Percentiles rank a stretch among this genome's conserved stretches.
These are phyloP conservation scores for Earliella scabrosa DNA, from an alignment of 1,284 basidiomycete species.

Conservation along the genomic window DNA sequence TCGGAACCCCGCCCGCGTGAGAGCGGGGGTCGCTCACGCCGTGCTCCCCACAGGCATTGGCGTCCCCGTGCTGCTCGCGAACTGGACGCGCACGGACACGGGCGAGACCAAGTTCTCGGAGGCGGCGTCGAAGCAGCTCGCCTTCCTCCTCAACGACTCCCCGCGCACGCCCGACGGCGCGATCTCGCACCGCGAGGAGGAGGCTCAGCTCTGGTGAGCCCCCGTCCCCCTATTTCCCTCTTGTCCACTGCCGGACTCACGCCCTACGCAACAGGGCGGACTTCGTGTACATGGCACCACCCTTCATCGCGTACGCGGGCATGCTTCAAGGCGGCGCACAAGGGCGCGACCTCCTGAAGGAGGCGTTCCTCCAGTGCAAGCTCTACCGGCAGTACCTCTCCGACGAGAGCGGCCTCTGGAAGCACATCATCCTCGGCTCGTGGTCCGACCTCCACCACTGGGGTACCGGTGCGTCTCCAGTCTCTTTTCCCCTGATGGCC, in stretches of 20 bases:
- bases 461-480: constrained; percentile 47
- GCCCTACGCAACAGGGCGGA: constrained; percentile 62
- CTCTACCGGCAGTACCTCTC: constrained; percentile 61
- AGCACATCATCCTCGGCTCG: constrained; percentile 52
- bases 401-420: constrained; percentile 53
- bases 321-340: constrained; percentile 45
- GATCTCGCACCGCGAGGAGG: constrained; percentile 62
- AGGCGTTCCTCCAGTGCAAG: constrained; percentile 68
- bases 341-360: constrained; percentile 52
- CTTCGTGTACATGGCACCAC: constrained; percentile 76
- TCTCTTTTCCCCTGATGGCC: too few relatives aligned
- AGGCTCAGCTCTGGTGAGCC: constrained; percentile 58
- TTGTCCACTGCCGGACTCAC: background rate
- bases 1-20: too few relatives aligned
- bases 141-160: constrained; percentile 61
- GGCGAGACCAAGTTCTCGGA: constrained; percentile 46
- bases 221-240: background rate
- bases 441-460: constrained; percentile 54
- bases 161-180: constrained; percentile 62
- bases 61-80: constrained; percentile 62
- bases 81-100: constrained; percentile 50
- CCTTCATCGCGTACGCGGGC: constrained; percentile 81
- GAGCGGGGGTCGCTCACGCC: too few relatives aligned
- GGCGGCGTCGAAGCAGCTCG: constrained; percentile 59
- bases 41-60: constrained; percentile 57